Base-by-base conservation (phyloP, 2,329 filamentous ascomycete species). In the Cordyceps cateniannulata region DNA sequence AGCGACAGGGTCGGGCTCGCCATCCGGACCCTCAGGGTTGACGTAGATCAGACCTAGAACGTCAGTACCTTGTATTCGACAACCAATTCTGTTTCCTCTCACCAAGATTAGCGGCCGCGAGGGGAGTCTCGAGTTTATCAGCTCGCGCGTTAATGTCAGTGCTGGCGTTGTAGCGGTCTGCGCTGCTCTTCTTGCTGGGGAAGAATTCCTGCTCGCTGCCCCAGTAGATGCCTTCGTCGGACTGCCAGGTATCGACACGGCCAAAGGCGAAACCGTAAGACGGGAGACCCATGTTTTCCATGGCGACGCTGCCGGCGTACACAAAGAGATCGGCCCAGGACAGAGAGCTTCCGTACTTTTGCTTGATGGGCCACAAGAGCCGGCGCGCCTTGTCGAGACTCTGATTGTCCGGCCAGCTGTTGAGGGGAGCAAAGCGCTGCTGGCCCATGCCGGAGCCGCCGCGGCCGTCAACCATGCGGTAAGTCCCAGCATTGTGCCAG, bases 331-430 rank as follows among this genome's bases (percentile, higher is more conserved):
- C 89, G 20, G 88, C 86, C 89, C 89, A 92, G 0, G 89, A 92
- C 73, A 92, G 88, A 79, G 89, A 90, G 79, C 84, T 85, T 72
- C 89, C 89, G 66, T 92, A 92, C 81, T 92, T 92, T 68, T 90
- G 88, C 82, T 92, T 92, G 77, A 92, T 86, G 59, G 89, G 89
- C 86, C 88, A 91, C 44, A 92, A 77, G 60, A 92, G 83, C 64
- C 89, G 88, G 59, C 89, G 88, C 32, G 88, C 89, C 82, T 92
- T 92, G 82, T 92, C 89, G 54, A 92, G 82, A 67, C 80, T 86
- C 69, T 85, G 86, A 66, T 92, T 92, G 76, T 92, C 89, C 35
- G 89, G 89, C 89, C 89, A 92, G 79, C 85, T 72, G 81, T 91
- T 91, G 71, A 92, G 84, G 5, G 89, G 89, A 55, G 89, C 88